A percentile compares a stretch with the other conserved stretches of the same genome.
Conservation (phyloP, 2,329 filamentous ascomycete genomes). For the Aspergillus caelatus region DNA sequence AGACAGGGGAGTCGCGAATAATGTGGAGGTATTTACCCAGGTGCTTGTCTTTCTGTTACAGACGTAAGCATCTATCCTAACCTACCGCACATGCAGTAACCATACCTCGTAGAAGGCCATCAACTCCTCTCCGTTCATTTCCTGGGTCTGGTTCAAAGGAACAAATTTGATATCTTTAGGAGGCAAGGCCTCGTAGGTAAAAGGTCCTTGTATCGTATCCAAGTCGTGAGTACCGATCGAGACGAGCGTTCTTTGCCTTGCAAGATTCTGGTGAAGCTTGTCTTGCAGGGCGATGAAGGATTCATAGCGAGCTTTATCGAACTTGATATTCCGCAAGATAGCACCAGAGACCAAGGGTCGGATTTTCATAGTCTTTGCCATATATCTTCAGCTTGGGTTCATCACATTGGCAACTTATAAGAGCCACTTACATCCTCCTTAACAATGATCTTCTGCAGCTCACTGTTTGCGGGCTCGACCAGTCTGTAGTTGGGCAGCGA, state of each 20-base stretch:
- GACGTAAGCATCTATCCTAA: constrained; percentile 16
- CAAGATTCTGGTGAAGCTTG: constrained; percentile 95
- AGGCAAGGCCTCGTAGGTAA: constrained; percentile 90
- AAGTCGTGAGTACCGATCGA: constrained; percentile 97
- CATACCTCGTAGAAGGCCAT: constrained; percentile 85
- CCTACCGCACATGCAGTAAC: neutral
- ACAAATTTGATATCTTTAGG: constrained; percentile 91
- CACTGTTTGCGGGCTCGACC: constrained; percentile 69
- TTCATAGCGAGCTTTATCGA: constrained; percentile 88
- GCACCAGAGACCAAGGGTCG: constrained; percentile 87
- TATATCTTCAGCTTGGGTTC: constrained; percentile 5
- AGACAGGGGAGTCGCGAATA: constrained; percentile 88
- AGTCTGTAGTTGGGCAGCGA: constrained; percentile 79
- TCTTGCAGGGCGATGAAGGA: constrained; percentile 98
- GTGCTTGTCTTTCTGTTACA: constrained; percentile 77
- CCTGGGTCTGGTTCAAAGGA: constrained; percentile 87
- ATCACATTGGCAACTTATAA: constrained; percentile 12
- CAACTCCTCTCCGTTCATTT: constrained; percentile 83
- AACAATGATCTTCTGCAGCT: constrained; percentile 80
- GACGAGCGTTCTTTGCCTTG: constrained; percentile 89
- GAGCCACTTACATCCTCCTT: constrained; percentile 59
- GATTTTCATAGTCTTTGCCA: constrained; percentile 67
- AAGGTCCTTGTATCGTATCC: constrained; percentile 89
- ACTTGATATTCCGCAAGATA: constrained; percentile 86
- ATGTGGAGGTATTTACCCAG: constrained; percentile 90